Evolutionary conservation across 1,139 yeast genomes (phyloP).

Genomic region (Hanseniaspora uvarum): DNA sequence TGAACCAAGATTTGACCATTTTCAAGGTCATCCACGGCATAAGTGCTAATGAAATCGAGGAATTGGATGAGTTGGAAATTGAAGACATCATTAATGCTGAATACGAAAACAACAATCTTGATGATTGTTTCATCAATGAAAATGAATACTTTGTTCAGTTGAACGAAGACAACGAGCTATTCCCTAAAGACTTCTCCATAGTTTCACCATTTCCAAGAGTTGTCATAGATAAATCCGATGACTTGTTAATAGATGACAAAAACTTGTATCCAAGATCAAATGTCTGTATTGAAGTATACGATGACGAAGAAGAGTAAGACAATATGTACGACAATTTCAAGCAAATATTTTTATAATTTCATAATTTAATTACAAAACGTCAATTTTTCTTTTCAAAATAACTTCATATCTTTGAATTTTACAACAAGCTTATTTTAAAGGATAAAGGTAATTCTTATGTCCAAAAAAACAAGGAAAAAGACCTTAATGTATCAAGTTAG

Average conservation of each 20-base stretch:
- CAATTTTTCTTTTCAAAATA: background rate
- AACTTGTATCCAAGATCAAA: constrained; percentile 56
- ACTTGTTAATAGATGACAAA: constrained; percentile 30
- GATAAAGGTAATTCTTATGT: no score
- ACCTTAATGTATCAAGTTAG: no score
- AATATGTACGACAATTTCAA: background rate
- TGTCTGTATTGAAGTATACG: constrained; percentile 41
- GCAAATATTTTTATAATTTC: background rate
- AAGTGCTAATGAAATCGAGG: constrained; percentile 18
- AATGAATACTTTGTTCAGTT: background rate
- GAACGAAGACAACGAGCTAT: constrained; percentile 27
- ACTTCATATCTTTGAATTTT: background rate
- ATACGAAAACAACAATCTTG: constrained; percentile 16
- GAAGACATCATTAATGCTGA: constrained; percentile 21
- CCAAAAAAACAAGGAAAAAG: no score
- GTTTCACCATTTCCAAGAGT: constrained; percentile 51
- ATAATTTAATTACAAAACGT: background rate
- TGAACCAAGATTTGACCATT: constrained; percentile 34
- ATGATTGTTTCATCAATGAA: background rate
- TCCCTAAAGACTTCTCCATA: constrained; percentile 39
- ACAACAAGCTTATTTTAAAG: background rate
- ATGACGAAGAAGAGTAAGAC: constrained; percentile 26
- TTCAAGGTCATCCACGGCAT: background rate
- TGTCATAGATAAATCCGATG: constrained; percentile 32
- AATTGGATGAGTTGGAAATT: constrained; percentile 20